These are phyloP conservation scores for Pascua sp. DNA, from an alignment of 1,284 basidiomycete genomes.

Conservation along the genomic window DNA sequence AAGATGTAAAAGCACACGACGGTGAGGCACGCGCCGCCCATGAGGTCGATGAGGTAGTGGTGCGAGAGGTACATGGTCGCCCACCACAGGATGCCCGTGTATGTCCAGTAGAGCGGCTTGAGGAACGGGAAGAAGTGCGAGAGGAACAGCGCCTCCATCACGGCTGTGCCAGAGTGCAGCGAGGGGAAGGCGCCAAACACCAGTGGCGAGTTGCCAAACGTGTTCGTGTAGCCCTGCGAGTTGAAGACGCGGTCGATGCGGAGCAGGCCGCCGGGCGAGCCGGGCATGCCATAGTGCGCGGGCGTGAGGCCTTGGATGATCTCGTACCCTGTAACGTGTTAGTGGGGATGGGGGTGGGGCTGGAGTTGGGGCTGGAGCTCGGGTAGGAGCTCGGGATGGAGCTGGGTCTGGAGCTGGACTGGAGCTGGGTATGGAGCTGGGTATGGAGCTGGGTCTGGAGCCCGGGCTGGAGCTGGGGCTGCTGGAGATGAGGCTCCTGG, in stretches of 20 bases:
- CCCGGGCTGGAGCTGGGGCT: no score
- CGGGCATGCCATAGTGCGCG: conserved; percentile 84
- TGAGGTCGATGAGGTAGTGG: conserved; percentile 96
- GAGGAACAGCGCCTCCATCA: conserved; percentile 88
- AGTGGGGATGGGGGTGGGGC: not conserved
- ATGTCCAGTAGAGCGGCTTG: conserved; percentile 68
- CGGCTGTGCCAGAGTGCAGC: conserved; percentile 85
- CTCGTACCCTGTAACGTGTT: conserved; percentile 81
- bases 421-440: no score
- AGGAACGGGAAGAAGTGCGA: conserved; percentile 89
- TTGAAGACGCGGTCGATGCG: conserved; percentile 89
- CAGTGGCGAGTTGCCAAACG: conserved; percentile 82
- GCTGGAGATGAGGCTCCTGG: no score
- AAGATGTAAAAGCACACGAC: conserved; percentile 83
- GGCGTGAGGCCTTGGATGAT: conserved; percentile 94
- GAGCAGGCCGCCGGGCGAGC: conserved; percentile 87
- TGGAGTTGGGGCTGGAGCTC: no score
- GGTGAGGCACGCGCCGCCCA: conserved; percentile 86
- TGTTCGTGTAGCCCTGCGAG: conserved; percentile 70
- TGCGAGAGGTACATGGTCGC: conserved; percentile 97
- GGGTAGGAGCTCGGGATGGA: no score
- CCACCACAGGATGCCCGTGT: conserved; percentile 90
- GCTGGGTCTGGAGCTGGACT: no score
- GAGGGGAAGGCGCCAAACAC: conserved; percentile 97
- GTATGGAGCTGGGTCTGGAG: no score